A percentile compares a stretch with the other conserved stretches of the same genome.
Conservation (phyloP, 2,329 filamentous ascomycete species). For the Lasiodiplodia citricola region DNA sequence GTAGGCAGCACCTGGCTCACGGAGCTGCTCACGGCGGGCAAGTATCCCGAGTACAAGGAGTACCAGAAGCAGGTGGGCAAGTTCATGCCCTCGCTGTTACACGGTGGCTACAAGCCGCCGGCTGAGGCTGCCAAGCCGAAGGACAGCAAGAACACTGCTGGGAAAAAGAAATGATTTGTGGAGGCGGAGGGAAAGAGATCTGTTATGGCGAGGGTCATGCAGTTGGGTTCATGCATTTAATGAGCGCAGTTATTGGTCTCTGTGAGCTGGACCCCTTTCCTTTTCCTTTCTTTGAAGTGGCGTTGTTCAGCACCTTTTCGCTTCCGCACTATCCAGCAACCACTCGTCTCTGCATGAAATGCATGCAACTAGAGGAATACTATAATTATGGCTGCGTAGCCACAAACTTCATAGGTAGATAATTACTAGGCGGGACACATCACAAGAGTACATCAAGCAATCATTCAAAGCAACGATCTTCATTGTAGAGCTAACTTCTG, state of each 20-base stretch:
- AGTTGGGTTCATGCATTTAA: not conserved
- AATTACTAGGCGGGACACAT: no score
- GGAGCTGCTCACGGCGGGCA: constrained; percentile 76
- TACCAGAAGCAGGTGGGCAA: constrained; percentile 85
- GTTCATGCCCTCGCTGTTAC: constrained; percentile 67
- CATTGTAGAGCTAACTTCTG: not conserved
- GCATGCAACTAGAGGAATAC: no score
- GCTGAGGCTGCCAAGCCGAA: not conserved
- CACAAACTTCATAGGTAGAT: no score
- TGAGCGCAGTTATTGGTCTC: not conserved
- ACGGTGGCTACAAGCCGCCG: constrained; percentile 1
- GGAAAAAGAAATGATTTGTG: not conserved
- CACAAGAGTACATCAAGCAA: not conserved
- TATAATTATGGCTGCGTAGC: no score
- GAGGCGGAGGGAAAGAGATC: not conserved
- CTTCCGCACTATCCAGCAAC: no score
- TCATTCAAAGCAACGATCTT: not conserved
- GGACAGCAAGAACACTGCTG: not conserved
- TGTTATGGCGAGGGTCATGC: not conserved
- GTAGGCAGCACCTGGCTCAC: constrained; percentile 89
- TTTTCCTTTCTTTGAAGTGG: no score
- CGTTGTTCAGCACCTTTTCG: no score
- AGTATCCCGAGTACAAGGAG: constrained; percentile 85
- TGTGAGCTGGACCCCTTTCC: not conserved
- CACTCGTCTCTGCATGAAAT: no score